Base-by-base conservation (phyloP, 352 stramenopile genomes). In the Phytophthora ramorum region DNA sequence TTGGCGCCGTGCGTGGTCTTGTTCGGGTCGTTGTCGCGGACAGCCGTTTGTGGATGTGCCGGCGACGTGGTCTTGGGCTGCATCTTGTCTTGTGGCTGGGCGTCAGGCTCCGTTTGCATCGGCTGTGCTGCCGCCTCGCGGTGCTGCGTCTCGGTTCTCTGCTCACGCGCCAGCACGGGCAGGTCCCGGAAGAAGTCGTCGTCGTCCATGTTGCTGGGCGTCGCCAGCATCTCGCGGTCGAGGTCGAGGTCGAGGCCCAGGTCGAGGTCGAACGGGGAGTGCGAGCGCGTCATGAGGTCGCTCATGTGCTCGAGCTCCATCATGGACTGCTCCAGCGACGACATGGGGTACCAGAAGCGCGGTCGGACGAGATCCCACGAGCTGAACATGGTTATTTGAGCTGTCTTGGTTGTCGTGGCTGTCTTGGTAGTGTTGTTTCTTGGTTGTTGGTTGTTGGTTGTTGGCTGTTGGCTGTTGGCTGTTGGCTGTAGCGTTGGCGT, bases 161-260 rank as follows among this genome's bases (percentile, higher is more conserved):
- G 58, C 19, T 73, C 54, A 35, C 65, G 54, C 20, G 44, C 55
- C 48, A 55, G 52, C 6, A 71, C 41, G n/a, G 66, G 58, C n/a
- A 87, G 55, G 54, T 87, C 78, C n/a, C 74, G 59, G 71, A 85
- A 87, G 66, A 85, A 87, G 5, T 80, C 75, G 54, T 78, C 70
- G 50, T 85, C 76, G 30, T 81, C 70, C 28, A 72, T 34, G 24
- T 57, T 57, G 37, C 50, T 67, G 35, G 65, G 68, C 5, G 46
- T 24, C 24, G 63, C 51, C 13, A 81, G 19, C 62, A 82, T 69
- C 48, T 66, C 58, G 48, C 53, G 24, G 32, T n/a, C n/a, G n/a
- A n/a, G n/a, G n/a, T n/a, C n/a, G n/a, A n/a, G n/a, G n/a, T n/a
- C n/a, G n/a, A n/a, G n/a, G n/a, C 34, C 30, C 30, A 46, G 7